These are phyloP conservation scores for Trichoderma virens DNA, from an alignment of 495 filamentous ascomycete genomes.

Conservation along the genomic window DNA sequence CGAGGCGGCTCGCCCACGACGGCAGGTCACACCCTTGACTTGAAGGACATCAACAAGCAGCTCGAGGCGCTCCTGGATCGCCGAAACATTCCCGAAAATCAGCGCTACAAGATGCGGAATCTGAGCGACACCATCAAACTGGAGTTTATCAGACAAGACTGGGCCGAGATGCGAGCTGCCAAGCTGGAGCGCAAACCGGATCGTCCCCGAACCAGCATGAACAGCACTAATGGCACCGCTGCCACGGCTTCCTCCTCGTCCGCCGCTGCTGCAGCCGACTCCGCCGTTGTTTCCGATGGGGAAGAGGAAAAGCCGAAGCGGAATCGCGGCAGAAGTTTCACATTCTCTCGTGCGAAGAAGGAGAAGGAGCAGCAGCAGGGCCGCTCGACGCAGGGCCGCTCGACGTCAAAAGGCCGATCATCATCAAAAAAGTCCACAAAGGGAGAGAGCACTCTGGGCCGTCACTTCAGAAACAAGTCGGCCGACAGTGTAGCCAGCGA, in stretches of 20 bases:
- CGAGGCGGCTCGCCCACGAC: slow-evolving; percentile 36
- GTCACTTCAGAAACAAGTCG: slow-evolving; percentile 45
- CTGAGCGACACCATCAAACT: slow-evolving; percentile 84
- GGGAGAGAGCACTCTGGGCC: slow-evolving; percentile 41
- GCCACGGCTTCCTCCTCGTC: slow-evolving; percentile 11
- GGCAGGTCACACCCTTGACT: slow-evolving; percentile 17
- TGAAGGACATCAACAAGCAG: slow-evolving; percentile 43
- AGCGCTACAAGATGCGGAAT: slow-evolving; percentile 87
- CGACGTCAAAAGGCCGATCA: slow-evolving; percentile 16
- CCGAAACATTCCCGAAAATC: slow-evolving; percentile 85
- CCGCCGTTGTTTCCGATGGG: slow-evolving; percentile 14
- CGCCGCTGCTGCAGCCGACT: not conserved
- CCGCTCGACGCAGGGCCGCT: slow-evolving; percentile 38
- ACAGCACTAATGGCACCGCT: slow-evolving; percentile 12
- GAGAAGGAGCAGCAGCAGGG: slow-evolving; percentile 23
- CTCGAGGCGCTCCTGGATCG: slow-evolving; percentile 69
- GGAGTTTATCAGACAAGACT: slow-evolving; percentile 87
- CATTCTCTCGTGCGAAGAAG: slow-evolving; percentile 47
- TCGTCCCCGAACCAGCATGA: slow-evolving; percentile 27
- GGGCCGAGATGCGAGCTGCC: slow-evolving; percentile 50
- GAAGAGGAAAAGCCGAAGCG: slow-evolving; percentile 50
- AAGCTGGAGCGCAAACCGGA: slow-evolving; percentile 24
- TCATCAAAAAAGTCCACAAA: slow-evolving; percentile 45
- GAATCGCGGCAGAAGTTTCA: slow-evolving; percentile 70
- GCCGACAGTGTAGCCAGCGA: slow-evolving; percentile 42